These are phyloP conservation scores for Aegilops speltoides DNA, from an alignment of 176 grass and related monocot genomes.

Conservation along the genomic window DNA sequence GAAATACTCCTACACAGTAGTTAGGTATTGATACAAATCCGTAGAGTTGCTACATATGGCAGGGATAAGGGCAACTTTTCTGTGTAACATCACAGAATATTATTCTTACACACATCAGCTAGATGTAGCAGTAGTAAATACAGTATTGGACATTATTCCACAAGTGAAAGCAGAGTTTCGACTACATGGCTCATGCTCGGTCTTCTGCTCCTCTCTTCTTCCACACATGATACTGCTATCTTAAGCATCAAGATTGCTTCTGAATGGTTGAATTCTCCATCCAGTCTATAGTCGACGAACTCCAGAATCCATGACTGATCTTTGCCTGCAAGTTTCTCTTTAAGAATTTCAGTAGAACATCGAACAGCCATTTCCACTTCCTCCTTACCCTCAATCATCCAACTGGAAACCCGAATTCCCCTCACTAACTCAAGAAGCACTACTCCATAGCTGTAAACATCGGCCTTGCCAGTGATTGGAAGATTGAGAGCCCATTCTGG, in stretches of 20 bases:
- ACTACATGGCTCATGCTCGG: conserved; percentile 44
- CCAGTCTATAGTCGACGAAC: conserved; percentile 34
- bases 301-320: conserved; percentile 40
- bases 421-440: conserved; percentile 58
- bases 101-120: neutral
- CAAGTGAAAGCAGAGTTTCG: conserved; percentile 32
- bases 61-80: neutral
- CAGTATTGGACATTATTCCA: neutral
- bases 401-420: conserved; percentile 42
- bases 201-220: conserved; percentile 49
- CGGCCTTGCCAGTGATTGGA: conserved; percentile 47
- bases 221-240: conserved; percentile 39
- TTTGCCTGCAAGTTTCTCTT: conserved; percentile 34
- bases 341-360: neutral
- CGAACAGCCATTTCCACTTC: conserved; percentile 26
- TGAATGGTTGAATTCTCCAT: conserved; percentile 35
- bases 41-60: neutral
- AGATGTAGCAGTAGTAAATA: neutral
- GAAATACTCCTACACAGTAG: neutral
- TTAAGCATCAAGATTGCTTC: conserved; percentile 39
- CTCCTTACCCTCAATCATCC: conserved; percentile 13
- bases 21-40: neutral
- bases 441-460: conserved; percentile 64
- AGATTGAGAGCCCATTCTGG: conserved; percentile 64
- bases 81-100: neutral